These are phyloP conservation scores for Leptodermis oblonga DNA, from an alignment of 257 asterid genomes.

Conservation along the genomic window DNA sequence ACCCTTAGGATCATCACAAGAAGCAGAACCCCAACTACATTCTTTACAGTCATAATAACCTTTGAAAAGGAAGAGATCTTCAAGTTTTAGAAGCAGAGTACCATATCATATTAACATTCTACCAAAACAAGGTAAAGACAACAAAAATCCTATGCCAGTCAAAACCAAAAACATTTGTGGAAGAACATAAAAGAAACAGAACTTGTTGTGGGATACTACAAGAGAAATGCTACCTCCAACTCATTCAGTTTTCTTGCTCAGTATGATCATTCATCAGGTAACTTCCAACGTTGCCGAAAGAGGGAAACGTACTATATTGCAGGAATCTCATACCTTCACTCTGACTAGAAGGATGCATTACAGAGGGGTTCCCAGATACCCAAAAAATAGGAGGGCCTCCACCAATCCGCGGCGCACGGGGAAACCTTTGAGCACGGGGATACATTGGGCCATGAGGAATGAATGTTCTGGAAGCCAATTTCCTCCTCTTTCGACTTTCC, in stretches of 20 bases:
- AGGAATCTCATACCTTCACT: not conserved
- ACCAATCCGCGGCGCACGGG: slow-evolving; percentile 38
- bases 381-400: slow-evolving; percentile 19
- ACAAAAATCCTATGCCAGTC: not conserved
- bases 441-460: not conserved
- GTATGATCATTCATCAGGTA: slow-evolving; percentile 2
- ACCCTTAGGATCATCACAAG: no score
- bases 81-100: not conserved
- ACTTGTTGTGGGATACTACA: not conserved
- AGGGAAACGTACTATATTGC: slow-evolving; percentile 29
- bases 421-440: slow-evolving; percentile 24
- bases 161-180: not conserved
- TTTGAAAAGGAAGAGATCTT: no score
- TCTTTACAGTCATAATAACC: not conserved
- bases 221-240: not conserved
- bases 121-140: not conserved
- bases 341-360: slow-evolving; percentile 11
- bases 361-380: not conserved
- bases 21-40: not conserved
- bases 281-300: slow-evolving; percentile 26
- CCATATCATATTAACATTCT: not conserved
- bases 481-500: slow-evolving; percentile 31
- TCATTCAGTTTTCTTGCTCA: not conserved
- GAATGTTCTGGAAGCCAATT: slow-evolving; percentile 5
- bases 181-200: not conserved